These are phyloP conservation scores for Pichia scutulata DNA, from an alignment of 805 yeast genomes.

Conservation along the genomic window DNA sequence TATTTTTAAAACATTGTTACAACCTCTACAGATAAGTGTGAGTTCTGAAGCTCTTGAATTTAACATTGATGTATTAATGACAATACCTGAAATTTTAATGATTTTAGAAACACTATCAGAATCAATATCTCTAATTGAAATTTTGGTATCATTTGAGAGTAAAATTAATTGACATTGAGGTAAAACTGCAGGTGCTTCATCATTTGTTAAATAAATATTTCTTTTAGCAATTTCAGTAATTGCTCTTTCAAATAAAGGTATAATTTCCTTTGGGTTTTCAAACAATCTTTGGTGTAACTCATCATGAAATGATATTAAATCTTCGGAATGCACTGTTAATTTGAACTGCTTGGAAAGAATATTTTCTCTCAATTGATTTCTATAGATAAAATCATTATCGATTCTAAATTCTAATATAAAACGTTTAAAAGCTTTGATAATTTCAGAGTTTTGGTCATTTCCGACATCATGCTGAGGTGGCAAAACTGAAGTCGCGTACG, in stretches of 20 bases:
- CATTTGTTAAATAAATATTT: slow-evolving; percentile 46
- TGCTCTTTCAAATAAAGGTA: slow-evolving; percentile 78
- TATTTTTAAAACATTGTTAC: slow-evolving; percentile 71
- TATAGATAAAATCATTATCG: slow-evolving; percentile 73
- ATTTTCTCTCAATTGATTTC: slow-evolving; percentile 88
- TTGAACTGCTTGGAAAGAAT: slow-evolving; percentile 67
- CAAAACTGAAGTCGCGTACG: slow-evolving; percentile 70
- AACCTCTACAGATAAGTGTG: slow-evolving; percentile 78
- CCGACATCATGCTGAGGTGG: slow-evolving; percentile 66
- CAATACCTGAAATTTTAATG: slow-evolving; percentile 85
- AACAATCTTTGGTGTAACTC: slow-evolving; percentile 75
- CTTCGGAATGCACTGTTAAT: slow-evolving; percentile 71
- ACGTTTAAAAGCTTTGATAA: slow-evolving; percentile 67
- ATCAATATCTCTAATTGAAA: slow-evolving; percentile 73
- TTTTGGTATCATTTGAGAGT: slow-evolving; percentile 60
- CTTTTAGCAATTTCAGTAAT: slow-evolving; percentile 81
- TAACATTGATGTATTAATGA: slow-evolving; percentile 84
- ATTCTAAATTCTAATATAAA: slow-evolving; percentile 83
- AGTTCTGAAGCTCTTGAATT: slow-evolving; percentile 80
- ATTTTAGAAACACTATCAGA: slow-evolving; percentile 85
- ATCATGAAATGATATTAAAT: slow-evolving; percentile 80
- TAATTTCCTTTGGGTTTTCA: slow-evolving; percentile 83
- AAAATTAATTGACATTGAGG: slow-evolving; percentile 82
- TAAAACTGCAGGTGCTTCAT: slow-evolving; percentile 45
- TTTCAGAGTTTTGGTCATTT: slow-evolving; percentile 58